Percentiles rank a stretch among this genome's conserved stretches.
These are phyloP conservation scores for Chaetomium sp. DNA, from an alignment of 2,329 filamentous ascomycete species.

Conservation along the genomic window DNA sequence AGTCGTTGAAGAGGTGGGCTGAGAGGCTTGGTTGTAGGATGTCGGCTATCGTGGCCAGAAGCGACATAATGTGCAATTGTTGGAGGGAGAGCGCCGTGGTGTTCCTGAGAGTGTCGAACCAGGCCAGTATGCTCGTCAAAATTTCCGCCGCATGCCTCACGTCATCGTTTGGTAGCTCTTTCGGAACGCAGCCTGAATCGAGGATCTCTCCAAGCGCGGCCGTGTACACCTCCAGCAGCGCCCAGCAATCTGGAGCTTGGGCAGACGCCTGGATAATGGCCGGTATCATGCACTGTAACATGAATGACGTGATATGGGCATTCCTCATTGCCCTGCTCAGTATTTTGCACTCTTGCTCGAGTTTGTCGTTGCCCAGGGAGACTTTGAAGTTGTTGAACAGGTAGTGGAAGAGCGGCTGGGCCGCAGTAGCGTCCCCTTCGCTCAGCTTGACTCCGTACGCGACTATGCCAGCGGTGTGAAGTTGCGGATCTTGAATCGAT, in stretches of 20 bases:
- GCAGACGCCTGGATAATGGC: constrained; percentile 50
- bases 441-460: constrained; percentile 58
- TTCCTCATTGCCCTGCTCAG: constrained; percentile 53
- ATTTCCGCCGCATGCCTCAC: constrained; percentile 19
- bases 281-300: constrained; percentile 57
- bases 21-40: constrained; percentile 25
- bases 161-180: constrained; percentile 35
- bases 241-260: constrained; percentile 45
- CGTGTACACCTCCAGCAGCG: constrained; percentile 55
- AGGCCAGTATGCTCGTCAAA: constrained; percentile 21
- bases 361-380: constrained; percentile 52
- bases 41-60: constrained; percentile 23
- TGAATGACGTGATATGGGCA: constrained; percentile 49
- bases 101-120: constrained; percentile 13
- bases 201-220: constrained; percentile 47
- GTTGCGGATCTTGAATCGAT: constrained; percentile 56
- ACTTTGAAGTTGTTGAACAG: constrained; percentile 61
- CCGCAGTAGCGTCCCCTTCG: constrained; percentile 53
- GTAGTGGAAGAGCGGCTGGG: constrained; percentile 57
- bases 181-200: constrained; percentile 41
- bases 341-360: constrained; percentile 51
- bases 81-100: constrained; percentile 9
- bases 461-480: constrained; percentile 58
- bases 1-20: constrained; percentile 18
- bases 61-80: constrained; percentile 26